Evolutionary conservation across 1,139 yeast genomes (phyloP).

Genomic region (Pichia sp.): DNA sequence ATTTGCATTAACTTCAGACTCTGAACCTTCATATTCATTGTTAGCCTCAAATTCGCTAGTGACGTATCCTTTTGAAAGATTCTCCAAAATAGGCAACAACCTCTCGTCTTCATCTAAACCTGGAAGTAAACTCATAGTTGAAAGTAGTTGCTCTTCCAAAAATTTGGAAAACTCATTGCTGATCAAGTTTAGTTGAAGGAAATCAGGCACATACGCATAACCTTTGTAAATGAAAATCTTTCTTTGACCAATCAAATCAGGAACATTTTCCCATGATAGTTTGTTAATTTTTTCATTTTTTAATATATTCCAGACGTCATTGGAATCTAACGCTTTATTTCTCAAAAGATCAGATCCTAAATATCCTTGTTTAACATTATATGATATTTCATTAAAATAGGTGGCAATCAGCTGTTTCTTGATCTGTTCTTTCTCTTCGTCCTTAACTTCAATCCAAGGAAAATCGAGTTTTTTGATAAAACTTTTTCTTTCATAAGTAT

Average conservation of each 20-base stretch:
- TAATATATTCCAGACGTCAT: slow-evolving; percentile 27
- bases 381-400: slow-evolving; percentile 27
- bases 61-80: slow-evolving; percentile 68
- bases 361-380: slow-evolving; percentile 9
- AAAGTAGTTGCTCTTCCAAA: slow-evolving; percentile 45
- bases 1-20: slow-evolving; percentile 52
- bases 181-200: slow-evolving; percentile 61
- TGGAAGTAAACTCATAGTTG: slow-evolving; percentile 74
- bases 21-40: slow-evolving; percentile 9
- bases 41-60: slow-evolving; percentile 39
- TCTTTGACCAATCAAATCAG: slow-evolving; percentile 64
- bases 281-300: slow-evolving; percentile 61
- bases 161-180: slow-evolving; percentile 56
- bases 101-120: slow-evolving; percentile 90
- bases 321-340: slow-evolving; percentile 1
- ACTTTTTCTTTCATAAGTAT: slow-evolving; percentile 59
- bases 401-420: slow-evolving; percentile 49
- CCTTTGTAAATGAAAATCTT: slow-evolving; percentile 62
- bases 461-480: slow-evolving; percentile 57
- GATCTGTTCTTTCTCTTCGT: slow-evolving; percentile 49
- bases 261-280: slow-evolving; percentile 80
- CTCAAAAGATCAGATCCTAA: background rate
- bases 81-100: slow-evolving; percentile 71
- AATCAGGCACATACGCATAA: slow-evolving; percentile 75
- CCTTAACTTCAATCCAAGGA: slow-evolving; percentile 63